phyloP scores from a whole-genome alignment of 2,329 filamentous ascomycete species.

The Fusarium temperatum region DNA sequence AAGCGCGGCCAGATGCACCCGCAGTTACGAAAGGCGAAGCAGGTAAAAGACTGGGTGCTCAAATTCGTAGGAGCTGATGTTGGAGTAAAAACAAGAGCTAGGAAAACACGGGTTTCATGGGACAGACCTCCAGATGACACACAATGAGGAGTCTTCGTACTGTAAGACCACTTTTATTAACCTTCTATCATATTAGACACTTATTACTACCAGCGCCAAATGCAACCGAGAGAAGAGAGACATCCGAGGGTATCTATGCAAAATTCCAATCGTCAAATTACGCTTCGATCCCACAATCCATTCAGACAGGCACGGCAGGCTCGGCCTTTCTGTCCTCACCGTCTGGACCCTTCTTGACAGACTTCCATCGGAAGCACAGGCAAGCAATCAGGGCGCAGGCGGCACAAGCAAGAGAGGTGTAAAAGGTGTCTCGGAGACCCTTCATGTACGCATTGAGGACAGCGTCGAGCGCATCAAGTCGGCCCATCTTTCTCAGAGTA shows the following conservation, averaged over 20 bases:
- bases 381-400: constrained; percentile 55
- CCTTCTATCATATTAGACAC: constrained; percentile 15
- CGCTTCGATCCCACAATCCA: not conserved
- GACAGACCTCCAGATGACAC: constrained; percentile 54
- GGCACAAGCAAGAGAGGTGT: constrained; percentile 60
- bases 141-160: constrained; percentile 39
- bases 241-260: constrained; percentile 39
- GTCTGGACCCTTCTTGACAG: constrained; percentile 56
- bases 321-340: constrained; percentile 41
- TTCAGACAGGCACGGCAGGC: constrained; percentile 39
- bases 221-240: constrained; percentile 35
- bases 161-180: not conserved
- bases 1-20: constrained; percentile 48
- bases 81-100: constrained; percentile 18
- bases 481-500: constrained; percentile 54
- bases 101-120: constrained; percentile 44
- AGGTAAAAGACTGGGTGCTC: constrained; percentile 79
- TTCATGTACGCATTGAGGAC: constrained; percentile 60
- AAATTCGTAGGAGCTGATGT: constrained; percentile 67
- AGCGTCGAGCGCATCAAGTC: constrained; percentile 51
- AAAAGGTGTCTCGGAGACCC: constrained; percentile 61
- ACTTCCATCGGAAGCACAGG: constrained; percentile 61
- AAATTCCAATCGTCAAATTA: constrained; percentile 28
- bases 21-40: constrained; percentile 69
- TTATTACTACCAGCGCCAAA: constrained; percentile 20